A percentile compares a stretch with the other conserved stretches of the same genome.
Evolutionary conservation across 2,329 filamentous ascomycete species (phyloP).

Genomic region (Waltergamsia citrina): DNA sequence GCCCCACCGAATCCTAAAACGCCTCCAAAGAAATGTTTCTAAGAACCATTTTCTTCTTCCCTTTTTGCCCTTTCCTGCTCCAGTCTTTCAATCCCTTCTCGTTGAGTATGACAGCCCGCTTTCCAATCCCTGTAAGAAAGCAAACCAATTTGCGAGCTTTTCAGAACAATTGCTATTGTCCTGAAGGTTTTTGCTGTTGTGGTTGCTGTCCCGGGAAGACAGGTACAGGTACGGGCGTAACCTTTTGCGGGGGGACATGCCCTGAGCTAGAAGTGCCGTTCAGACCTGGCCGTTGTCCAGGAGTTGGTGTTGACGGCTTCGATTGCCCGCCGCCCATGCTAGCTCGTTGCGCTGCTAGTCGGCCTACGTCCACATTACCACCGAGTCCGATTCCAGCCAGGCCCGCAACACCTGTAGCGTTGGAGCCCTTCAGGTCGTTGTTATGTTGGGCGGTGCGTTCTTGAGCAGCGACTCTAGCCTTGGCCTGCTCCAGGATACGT

Average conservation of each 20-base stretch:
- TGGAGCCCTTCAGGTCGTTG: constrained; percentile 4
- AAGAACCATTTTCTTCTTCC: too few species aligned
- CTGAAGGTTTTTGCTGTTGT: constrained; percentile 8
- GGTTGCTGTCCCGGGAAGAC: constrained; percentile 28
- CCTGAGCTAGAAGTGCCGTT: constrained; percentile 23
- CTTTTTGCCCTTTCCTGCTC: too few species aligned
- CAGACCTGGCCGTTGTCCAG: constrained; percentile 8
- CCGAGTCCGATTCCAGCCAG: constrained; percentile 26
- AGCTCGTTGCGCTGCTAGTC: constrained; percentile 23
- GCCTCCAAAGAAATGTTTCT: background rate
- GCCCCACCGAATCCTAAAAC: background rate
- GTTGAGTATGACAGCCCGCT: too few species aligned
- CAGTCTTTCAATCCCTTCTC: too few species aligned
- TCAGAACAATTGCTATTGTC: too few species aligned
- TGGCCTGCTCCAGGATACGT: constrained; percentile 40
- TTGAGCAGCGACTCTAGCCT: constrained; percentile 34
- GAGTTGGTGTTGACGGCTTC: constrained; percentile 20
- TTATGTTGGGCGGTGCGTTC: too few species aligned
- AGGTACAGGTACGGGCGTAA: constrained; percentile 33
- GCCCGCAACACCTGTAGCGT: constrained; percentile 22
- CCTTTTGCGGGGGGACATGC: constrained; percentile 26
- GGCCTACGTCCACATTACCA: constrained; percentile 16
- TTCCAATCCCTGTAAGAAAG: too few species aligned
- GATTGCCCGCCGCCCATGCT: constrained; percentile 24
- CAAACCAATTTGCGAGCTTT: too few species aligned